A percentile compares a stretch with the other conserved stretches of the same genome.
These are phyloP conservation scores for Gelatoporia subvermispora DNA, from an alignment of 768 basidiomycete species.

Conservation along the genomic window DNA sequence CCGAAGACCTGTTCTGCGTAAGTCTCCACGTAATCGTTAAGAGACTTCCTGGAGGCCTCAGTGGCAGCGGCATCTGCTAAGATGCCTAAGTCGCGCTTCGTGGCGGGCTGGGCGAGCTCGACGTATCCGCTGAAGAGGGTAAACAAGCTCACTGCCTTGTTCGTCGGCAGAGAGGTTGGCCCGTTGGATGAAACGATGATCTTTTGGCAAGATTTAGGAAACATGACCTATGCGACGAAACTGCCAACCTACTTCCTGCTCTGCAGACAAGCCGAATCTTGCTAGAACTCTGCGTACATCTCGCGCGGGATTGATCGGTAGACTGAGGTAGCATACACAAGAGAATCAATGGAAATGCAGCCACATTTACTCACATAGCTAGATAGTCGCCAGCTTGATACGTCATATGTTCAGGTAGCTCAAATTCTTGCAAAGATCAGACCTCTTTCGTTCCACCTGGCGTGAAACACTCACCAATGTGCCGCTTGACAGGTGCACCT, in stretches of 20 bases:
- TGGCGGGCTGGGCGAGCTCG: conserved; percentile 44
- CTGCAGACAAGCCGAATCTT: conserved; percentile 31
- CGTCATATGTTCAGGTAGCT: conserved; percentile 32
- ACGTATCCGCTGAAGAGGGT: conserved; percentile 41
- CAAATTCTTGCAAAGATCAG: conserved; percentile 31
- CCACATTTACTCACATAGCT: conserved; percentile 29
- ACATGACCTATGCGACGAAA: neutral
- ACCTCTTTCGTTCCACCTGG: too few species aligned
- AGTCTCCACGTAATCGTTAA: conserved; percentile 23
- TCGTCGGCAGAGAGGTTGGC: conserved; percentile 36
- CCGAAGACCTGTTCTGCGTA: conserved; percentile 31
- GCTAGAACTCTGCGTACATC: conserved; percentile 35
- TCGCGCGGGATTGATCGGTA: conserved; percentile 36
- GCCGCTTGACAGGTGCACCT: conserved; percentile 34
- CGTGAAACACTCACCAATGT: conserved; percentile 36
- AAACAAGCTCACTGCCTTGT: conserved; percentile 30
- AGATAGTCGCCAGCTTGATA: conserved; percentile 45
- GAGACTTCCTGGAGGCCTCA: conserved; percentile 13
- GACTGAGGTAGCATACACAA: conserved; percentile 20
- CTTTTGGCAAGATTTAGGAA: conserved; percentile 15
- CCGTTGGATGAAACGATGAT: conserved; percentile 30
- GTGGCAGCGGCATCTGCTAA: conserved; percentile 24
- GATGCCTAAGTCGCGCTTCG: conserved; percentile 34
- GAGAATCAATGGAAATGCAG: neutral
- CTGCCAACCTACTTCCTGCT: conserved; percentile 29